Evolutionary conservation across 2,329 filamentous ascomycete species (phyloP), one percentile per base, ranked within the genome.

Genomic region (Pseudogymnoascus sp.): DNA sequence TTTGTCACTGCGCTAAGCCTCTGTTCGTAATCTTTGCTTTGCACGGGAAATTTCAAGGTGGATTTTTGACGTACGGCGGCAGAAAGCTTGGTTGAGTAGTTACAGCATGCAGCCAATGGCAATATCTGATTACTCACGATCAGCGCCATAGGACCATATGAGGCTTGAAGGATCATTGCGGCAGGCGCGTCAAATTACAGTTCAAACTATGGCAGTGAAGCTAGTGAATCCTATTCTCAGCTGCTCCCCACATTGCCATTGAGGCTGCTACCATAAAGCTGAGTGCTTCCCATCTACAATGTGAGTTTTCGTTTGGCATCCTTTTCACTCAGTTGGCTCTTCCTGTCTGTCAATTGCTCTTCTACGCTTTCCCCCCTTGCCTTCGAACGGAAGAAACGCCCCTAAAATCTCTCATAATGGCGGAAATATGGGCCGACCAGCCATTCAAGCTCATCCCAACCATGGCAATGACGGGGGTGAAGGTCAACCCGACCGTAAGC

Each of bases 401-500:
- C 58, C 39, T 33, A 60, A 44, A 44, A 11, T 41, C 61, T 33
- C 31, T 58, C 8, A 65, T 63, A 24, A 64, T 66, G 36, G 59
- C 61, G 4, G 66, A 65, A 36, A 63, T 63, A 61, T 68, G 66
- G 67, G 65, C 63, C 17, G 65, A 68, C 44, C 41, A 62, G 9
- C 67, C 66, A 11, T 68, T 66, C 41, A 60, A 61, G 8, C 54
- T 69, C 1, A 59, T 69, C n/a, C 62, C 65, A 54, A 62, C 66
- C 4, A 54, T 54, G 29, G 29, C 10, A 2, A 54, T 54, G 47
- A 54, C n/a, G 29, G 47, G 15, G 2, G 47, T 33, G 15, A 54
- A 54, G 47, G 47, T 31, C 15, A 58, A 41, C 15, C 40, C 26
- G n/a, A 33, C 31, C 17, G 61, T 60, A 2, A 37, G 47, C 40